These are phyloP conservation scores for Kluyveromyces aestuarii DNA, from an alignment of 805 yeast genomes.

Conservation along the genomic window DNA sequence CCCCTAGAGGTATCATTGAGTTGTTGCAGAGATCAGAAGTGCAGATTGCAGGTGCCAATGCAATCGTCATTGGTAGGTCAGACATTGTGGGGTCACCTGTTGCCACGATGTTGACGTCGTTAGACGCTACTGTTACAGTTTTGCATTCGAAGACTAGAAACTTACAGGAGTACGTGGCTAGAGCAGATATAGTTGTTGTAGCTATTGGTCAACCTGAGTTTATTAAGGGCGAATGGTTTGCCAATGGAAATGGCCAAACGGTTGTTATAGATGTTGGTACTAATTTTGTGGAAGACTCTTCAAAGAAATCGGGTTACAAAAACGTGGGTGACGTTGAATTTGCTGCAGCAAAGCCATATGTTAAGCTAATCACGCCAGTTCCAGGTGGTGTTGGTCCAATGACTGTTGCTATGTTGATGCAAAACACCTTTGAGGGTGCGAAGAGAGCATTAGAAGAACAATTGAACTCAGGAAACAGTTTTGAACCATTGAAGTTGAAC, in stretches of 20 bases:
- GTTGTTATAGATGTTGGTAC: slow-evolving; percentile 79
- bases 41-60: slow-evolving; percentile 64
- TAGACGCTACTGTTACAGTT: slow-evolving; percentile 81
- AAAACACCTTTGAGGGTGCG: slow-evolving; percentile 64
- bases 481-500: slow-evolving; percentile 46
- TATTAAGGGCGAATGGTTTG: slow-evolving; percentile 69
- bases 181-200: slow-evolving; percentile 79
- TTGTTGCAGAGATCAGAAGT: slow-evolving; percentile 64
- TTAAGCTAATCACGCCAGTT: slow-evolving; percentile 64
- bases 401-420: slow-evolving; percentile 78
- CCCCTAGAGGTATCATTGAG: slow-evolving; percentile 88
- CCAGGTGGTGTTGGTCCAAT: slow-evolving; percentile 92
- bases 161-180: slow-evolving; percentile 45
- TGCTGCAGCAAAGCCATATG: slow-evolving; percentile 35
- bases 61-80: slow-evolving; percentile 89
- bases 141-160: slow-evolving; percentile 68
- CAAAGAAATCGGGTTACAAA: slow-evolving; percentile 59
- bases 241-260: slow-evolving; percentile 32
- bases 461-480: slow-evolving; percentile 14
- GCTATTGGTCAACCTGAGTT: slow-evolving; percentile 68
- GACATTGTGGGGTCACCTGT: slow-evolving; percentile 96
- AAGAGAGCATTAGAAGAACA: slow-evolving; percentile 32
- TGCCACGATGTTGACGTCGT: slow-evolving; percentile 67
- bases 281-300: slow-evolving; percentile 58
- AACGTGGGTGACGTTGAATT: slow-evolving; percentile 76